A percentile compares a stretch with the other conserved stretches of the same genome.
These are phyloP conservation scores for Heterobasidion annosum DNA, from an alignment of 1,284 basidiomycete species.

Conservation along the genomic window DNA sequence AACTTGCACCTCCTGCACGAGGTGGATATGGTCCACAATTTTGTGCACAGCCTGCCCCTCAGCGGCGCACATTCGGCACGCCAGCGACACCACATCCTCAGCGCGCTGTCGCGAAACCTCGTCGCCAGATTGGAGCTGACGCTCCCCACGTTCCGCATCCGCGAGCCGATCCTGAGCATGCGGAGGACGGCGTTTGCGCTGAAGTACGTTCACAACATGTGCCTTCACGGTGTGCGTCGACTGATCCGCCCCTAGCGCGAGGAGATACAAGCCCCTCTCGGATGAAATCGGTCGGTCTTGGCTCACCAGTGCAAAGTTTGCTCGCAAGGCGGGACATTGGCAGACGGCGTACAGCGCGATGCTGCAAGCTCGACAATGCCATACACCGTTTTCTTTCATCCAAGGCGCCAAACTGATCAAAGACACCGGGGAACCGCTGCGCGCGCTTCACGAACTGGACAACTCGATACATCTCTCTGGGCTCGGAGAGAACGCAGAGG, in stretches of 20 bases:
- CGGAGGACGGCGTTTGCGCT: conserved; percentile 80
- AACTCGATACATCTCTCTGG: conserved; percentile 57
- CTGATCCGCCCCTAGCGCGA: conserved; percentile 4
- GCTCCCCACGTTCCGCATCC: conserved; percentile 85
- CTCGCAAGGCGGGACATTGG: conserved; percentile 89
- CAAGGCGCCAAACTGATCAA: conserved; percentile 88
- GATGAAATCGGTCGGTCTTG: conserved; percentile 77
- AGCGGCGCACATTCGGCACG: conserved; percentile 13
- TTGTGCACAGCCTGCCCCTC: conserved; percentile 16
- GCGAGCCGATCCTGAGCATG: conserved; percentile 88
- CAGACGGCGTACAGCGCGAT: conserved; percentile 97
- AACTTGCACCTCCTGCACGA: conserved; percentile 89
- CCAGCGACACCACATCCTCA: conserved; percentile 24
- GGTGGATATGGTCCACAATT: conserved; percentile 67
- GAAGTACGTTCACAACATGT: conserved; percentile 33
- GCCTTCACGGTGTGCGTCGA: conserved; percentile 4
- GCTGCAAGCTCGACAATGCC: conserved; percentile 79
- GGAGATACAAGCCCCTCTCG: conserved; percentile 20
- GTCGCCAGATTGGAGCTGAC: conserved; percentile 67
- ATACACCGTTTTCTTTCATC: conserved; percentile 78
- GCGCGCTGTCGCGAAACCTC: conserved; percentile 38
- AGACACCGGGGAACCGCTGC: conserved; percentile 74
- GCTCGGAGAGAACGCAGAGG: conserved; percentile 24
- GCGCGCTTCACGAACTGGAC: conserved; percentile 86
- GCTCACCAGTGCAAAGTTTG: conserved; percentile 92